Conservation (phyloP, 2,329 filamentous ascomycete species). For the Pseudogymnoascus sp. region DNA sequence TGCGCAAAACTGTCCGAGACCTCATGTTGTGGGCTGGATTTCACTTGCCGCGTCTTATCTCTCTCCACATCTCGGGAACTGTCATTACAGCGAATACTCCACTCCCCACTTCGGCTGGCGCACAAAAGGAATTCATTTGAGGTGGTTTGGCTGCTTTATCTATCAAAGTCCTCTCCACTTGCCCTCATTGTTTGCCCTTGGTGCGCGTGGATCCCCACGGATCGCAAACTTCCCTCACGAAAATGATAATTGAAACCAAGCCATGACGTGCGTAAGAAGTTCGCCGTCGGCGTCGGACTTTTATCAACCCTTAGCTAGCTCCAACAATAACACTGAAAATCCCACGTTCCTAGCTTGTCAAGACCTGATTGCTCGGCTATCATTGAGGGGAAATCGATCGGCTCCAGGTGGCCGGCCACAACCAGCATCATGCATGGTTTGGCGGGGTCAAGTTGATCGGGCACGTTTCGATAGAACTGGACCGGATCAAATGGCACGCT, state of each 20-base stretch:
- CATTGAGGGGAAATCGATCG: conserved; percentile 7
- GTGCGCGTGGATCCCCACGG: background rate
- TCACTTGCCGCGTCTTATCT: conserved; percentile 2
- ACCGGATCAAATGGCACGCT: background rate
- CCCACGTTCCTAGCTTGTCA: conserved; percentile 6
- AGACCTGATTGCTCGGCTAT: conserved; percentile 1
- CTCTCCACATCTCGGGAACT: conserved; percentile 8
- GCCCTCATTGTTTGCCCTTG: background rate
- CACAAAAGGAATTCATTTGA: background rate
- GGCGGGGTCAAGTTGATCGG: conserved; percentile 7
- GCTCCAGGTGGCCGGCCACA: background rate
- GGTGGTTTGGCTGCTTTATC: background rate
- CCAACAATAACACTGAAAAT: conserved; percentile 2
- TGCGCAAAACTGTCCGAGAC: background rate
- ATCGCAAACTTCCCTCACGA: background rate
- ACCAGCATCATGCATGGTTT: conserved; percentile 5
- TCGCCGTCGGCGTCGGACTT: background rate
- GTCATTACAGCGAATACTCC: background rate
- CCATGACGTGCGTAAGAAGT: background rate
- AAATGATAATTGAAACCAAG: background rate
- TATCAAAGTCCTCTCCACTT: conserved; percentile 1
- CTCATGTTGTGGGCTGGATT: conserved; percentile 7
- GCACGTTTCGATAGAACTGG: conserved; percentile 5
- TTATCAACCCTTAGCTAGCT: background rate
- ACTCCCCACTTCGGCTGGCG: background rate